Evolutionary conservation across 2,329 filamentous ascomycete genomes (phyloP).

Genomic region (Pleochaeta shiraiana): DNA sequence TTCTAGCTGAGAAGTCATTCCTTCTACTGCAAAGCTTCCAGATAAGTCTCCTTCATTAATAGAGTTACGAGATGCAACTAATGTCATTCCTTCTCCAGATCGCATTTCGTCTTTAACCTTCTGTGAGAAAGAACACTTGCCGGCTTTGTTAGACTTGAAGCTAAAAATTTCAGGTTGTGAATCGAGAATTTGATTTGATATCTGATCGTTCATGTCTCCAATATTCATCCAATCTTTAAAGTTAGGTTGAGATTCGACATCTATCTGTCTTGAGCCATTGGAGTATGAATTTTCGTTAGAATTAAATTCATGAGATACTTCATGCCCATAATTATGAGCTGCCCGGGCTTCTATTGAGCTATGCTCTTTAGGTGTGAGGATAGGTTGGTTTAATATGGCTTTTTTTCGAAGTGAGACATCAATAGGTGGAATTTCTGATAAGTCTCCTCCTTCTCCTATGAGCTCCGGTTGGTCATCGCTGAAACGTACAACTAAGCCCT

Average conservation of each 20-base stretch:
- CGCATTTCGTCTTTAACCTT: conserved; percentile 36
- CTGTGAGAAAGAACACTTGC: conserved; percentile 13
- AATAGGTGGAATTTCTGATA: conserved; percentile 47
- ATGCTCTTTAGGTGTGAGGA: too few species aligned
- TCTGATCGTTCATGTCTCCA: background rate
- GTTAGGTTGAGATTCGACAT: conserved; percentile 10
- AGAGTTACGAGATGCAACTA: conserved; percentile 20
- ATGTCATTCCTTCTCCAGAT: conserved; percentile 34
- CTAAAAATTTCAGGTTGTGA: background rate
- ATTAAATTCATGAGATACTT: conserved; percentile 2
- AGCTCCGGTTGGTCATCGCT: conserved; percentile 49
- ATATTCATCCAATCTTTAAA: background rate
- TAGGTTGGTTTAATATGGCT: conserved; percentile 6
- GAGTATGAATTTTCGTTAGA: conserved; percentile 7
- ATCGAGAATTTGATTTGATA: background rate
- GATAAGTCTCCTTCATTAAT: conserved; percentile 7
- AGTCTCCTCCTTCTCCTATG: conserved; percentile 83
- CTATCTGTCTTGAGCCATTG: conserved; percentile 31
- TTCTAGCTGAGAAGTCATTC: conserved; percentile 9
- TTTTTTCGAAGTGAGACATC: conserved; percentile 43
- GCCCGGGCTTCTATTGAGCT: background rate
- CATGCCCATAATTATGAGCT: conserved; percentile 4
- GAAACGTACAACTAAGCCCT: conserved; percentile 56
- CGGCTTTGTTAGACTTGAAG: conserved; percentile 1
- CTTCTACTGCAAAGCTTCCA: conserved; percentile 4